Evolutionary conservation across 306 rosid species (phyloP), one percentile per base, ranked within the genome.

Genomic region (Ziziphus jujuba): DNA sequence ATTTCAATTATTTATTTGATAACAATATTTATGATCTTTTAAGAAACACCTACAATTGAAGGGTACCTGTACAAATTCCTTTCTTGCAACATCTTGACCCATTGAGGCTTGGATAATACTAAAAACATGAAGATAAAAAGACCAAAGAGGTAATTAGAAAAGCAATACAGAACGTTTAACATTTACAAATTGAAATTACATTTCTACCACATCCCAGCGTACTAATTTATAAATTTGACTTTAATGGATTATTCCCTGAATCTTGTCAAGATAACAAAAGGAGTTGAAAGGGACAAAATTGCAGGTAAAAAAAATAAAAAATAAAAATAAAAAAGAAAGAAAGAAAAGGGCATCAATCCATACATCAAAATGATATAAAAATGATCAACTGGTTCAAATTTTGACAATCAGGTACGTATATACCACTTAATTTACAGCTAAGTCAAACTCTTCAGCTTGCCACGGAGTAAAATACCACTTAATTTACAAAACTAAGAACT

Each of bases 71-170:
- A 80, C 99, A 95, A 56, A 95, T 90, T 87, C 99, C 90, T 82
- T 95, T 95, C 84, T 74, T 82, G 90, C 99, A 95, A 77, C 99
- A 95, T 84, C 99, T 87, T 70, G 99, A 95, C 69, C 99, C 84
- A 67, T 95, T 93, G 74, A 95, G 97, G 82, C 99, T 95, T 75
- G 99, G 99, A 81, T 95, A 95, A 82, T 75, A 87, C 99, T 95
- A 66, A 68, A n/a, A 83, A 65, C 35, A 20, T 48, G 62, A 36
- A 53, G 43, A 59, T 50, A 61, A 74, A 52, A 60, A 23, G 44
- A 66, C 24, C 13, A 70, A 72, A 36, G 4, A 63, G 38, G 48
- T 43, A 17, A 75, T 81, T 70, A 79, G 77, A 72, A 66, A 73
- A 38, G 77, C 1, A 55, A 62, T 52, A 66, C 6, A 16, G 3